These are phyloP conservation scores for Myriosclerotinia scirpicola DNA, from an alignment of 2,329 filamentous ascomycete genomes.

Conservation along the genomic window DNA sequence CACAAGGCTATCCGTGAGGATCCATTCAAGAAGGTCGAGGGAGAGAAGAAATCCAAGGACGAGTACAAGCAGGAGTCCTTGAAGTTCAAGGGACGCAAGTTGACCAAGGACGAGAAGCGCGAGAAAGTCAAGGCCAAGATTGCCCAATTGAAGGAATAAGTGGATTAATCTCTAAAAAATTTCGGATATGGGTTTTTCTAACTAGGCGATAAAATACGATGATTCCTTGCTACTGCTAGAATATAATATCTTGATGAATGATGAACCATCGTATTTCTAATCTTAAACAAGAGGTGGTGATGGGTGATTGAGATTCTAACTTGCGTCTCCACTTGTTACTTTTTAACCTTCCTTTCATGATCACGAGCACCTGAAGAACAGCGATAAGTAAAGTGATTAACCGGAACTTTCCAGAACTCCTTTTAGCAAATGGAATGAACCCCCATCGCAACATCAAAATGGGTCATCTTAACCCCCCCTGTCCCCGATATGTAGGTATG, in stretches of 20 bases:
- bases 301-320: neutral
- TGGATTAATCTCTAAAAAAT: slow-evolving; percentile 25
- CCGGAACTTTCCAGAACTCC: slow-evolving; percentile 1
- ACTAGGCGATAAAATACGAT: slow-evolving; percentile 18
- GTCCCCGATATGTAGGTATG: too few species aligned
- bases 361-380: too few species aligned
- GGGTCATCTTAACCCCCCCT: too few species aligned
- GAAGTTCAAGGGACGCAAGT: slow-evolving; percentile 80
- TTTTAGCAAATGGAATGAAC: neutral
- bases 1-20: slow-evolving; percentile 97
- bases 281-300: neutral
- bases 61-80: slow-evolving; percentile 94
- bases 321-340: neutral
- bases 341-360: neutral
- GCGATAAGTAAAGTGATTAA: neutral
- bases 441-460: neutral
- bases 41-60: slow-evolving; percentile 92
- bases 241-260: slow-evolving; percentile 1
- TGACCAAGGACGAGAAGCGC: slow-evolving; percentile 79
- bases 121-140: slow-evolving; percentile 89
- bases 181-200: slow-evolving; percentile 27
- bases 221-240: slow-evolving; percentile 1
- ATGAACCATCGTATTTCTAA: slow-evolving; percentile 6
- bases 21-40: slow-evolving; percentile 89
- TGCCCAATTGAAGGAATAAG: slow-evolving; percentile 64